These are phyloP conservation scores for Colletotrichum godetiae DNA, from an alignment of 2,329 filamentous ascomycete genomes.

Conservation along the genomic window DNA sequence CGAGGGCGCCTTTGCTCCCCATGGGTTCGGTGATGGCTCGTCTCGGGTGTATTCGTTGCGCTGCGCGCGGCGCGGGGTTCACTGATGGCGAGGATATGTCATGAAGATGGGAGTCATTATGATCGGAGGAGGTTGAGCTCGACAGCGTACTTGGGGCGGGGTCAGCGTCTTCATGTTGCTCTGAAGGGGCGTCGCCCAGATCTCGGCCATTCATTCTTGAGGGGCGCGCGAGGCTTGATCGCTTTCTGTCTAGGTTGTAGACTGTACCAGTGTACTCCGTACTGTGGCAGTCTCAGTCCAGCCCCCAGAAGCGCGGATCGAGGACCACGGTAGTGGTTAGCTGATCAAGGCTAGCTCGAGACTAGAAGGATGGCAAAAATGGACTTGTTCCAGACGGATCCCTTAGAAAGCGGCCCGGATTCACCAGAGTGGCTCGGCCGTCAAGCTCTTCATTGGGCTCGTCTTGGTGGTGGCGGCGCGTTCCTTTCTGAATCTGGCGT, in stretches of 20 bases:
- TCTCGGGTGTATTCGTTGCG: conserved; percentile 27
- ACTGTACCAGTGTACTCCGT: too few species aligned
- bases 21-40: conserved; percentile 35
- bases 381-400: conserved; percentile 26
- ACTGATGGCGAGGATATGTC: conserved; percentile 11
- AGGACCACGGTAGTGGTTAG: conserved; percentile 5
- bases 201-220: conserved; percentile 24
- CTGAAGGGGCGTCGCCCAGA: conserved; percentile 24
- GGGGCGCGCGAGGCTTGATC: conserved; percentile 7
- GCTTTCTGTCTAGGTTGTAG: conserved; percentile 26
- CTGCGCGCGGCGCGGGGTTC: conserved; percentile 23
- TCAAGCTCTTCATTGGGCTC: conserved; percentile 25
- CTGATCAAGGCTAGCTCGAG: conserved; percentile 8
- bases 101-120: conserved; percentile 9
- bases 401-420: conserved; percentile 29
- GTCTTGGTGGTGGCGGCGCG: conserved; percentile 19
- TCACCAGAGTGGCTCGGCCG: conserved; percentile 28
- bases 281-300: conserved; percentile 9
- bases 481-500: conserved; percentile 24
- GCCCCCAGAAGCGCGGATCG: conserved; percentile 15
- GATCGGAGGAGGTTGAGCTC: conserved; percentile 8
- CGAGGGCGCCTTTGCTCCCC: conserved; percentile 30
- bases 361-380: conserved; percentile 16
- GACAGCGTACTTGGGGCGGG: conserved; percentile 14
- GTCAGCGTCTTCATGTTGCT: conserved; percentile 27